Conservation (phyloP, 345 rosid genomes). For the Trapa incisa region DNA sequence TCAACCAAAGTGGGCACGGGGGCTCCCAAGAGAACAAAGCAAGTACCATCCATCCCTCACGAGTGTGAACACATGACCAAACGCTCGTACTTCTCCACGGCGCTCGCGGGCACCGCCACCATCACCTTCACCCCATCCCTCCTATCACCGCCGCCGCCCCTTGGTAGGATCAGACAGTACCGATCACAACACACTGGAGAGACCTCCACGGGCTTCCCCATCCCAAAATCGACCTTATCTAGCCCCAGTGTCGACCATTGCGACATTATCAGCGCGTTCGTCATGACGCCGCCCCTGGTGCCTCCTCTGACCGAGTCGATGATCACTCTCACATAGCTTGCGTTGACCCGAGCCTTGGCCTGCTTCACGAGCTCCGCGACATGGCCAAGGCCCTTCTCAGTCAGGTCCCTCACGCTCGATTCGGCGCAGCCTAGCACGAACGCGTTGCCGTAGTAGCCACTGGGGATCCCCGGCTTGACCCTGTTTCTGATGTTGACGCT, state of each 20-base stretch:
- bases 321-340: conserved; percentile 45
- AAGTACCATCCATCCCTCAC: conserved; percentile 12
- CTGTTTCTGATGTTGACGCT: conserved; percentile 56
- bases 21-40: background rate
- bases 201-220: conserved; percentile 56
- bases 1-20: background rate
- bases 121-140: conserved; percentile 44
- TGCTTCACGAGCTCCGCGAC: conserved; percentile 45
- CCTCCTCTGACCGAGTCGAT: conserved; percentile 42
- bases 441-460: conserved; percentile 76
- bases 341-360: conserved; percentile 54
- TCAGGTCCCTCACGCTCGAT: conserved; percentile 40
- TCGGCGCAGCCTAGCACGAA: conserved; percentile 71
- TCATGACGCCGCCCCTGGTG: conserved; percentile 53
- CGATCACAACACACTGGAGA: conserved; percentile 61
- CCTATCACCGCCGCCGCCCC: conserved; percentile 18
- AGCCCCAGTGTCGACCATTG: conserved; percentile 89
- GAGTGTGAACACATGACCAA: conserved; percentile 30
- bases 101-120: conserved; percentile 66
- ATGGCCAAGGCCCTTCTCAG: conserved; percentile 45
- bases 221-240: conserved; percentile 65
- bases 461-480: conserved; percentile 57
- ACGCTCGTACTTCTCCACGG: conserved; percentile 41
- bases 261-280: conserved; percentile 56
- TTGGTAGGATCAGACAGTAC: conserved; percentile 68